phyloP scores from a whole-genome alignment of 2,329 filamentous ascomycete genomes.

The Arachnomyces sp. region DNA sequence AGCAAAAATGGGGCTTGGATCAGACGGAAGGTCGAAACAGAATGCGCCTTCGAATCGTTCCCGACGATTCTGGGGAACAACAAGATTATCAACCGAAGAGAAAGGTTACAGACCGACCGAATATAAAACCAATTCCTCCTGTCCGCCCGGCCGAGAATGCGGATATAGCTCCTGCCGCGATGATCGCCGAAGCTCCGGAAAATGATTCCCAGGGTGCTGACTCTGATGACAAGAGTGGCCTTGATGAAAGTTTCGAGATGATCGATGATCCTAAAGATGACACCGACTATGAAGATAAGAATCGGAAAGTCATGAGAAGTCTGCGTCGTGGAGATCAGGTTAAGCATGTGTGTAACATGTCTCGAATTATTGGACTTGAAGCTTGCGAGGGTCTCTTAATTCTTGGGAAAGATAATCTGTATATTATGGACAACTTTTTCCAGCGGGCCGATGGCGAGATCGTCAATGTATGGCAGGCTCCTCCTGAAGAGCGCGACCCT shows the following conservation, averaged over 20 bases:
- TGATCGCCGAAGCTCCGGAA: slow-evolving; percentile 27
- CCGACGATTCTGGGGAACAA: slow-evolving; percentile 61
- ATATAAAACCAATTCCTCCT: slow-evolving; percentile 41
- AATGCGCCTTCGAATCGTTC: slow-evolving; percentile 81
- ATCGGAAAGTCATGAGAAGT: slow-evolving; percentile 92
- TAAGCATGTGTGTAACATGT: slow-evolving; percentile 90
- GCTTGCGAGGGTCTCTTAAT: slow-evolving; percentile 91
- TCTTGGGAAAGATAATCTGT: slow-evolving; percentile 82
- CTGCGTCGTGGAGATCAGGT: slow-evolving; percentile 86
- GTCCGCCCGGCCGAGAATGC: slow-evolving; percentile 27
- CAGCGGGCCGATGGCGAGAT: slow-evolving; percentile 93
- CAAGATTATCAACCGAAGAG: slow-evolving; percentile 81
- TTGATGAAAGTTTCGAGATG: slow-evolving; percentile 92
- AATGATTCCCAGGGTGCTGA: slow-evolving; percentile 24
- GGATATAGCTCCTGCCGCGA: slow-evolving; percentile 25
- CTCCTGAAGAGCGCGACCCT: slow-evolving; percentile 82
- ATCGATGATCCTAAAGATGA: slow-evolving; percentile 87
- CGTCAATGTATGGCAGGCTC: slow-evolving; percentile 91
- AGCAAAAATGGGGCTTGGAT: slow-evolving; percentile 82
- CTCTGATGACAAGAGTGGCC: slow-evolving; percentile 33
- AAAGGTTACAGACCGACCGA: slow-evolving; percentile 50
- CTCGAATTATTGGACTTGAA: slow-evolving; percentile 85
- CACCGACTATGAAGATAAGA: slow-evolving; percentile 92
- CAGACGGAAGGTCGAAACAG: slow-evolving; percentile 92
- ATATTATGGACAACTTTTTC: slow-evolving; percentile 94